Percentiles rank a stretch among this genome's conserved stretches.
phyloP scores from a whole-genome alignment of 192 early-diverging fungal species.

The Coemansia sp. region DNA sequence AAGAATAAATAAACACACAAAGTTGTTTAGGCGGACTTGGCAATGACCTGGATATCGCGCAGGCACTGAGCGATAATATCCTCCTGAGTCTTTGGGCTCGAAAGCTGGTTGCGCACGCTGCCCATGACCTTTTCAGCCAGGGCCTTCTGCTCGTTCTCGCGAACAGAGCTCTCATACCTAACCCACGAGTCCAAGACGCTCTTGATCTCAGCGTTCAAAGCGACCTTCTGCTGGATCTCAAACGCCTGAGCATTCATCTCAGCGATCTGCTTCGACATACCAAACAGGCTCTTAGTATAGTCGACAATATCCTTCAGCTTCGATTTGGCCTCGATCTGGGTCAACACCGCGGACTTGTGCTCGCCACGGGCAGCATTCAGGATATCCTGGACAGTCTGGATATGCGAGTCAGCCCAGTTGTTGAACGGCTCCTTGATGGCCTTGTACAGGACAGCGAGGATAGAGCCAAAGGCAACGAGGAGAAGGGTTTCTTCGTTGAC shows the following conservation, averaged over 20 bases:
- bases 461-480: constrained; percentile 75
- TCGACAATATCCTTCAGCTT: constrained; percentile 92
- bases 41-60: constrained; percentile 51
- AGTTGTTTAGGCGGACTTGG: constrained; percentile 33
- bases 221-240: constrained; percentile 89
- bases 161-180: constrained; percentile 89
- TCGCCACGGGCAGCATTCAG: constrained; percentile 82
- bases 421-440: constrained; percentile 79
- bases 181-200: constrained; percentile 93
- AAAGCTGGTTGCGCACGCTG: constrained; percentile 54
- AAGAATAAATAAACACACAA: neutral
- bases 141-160: constrained; percentile 91
- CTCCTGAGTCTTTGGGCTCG: constrained; percentile 52
- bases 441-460: constrained; percentile 76
- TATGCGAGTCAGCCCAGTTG: constrained; percentile 69
- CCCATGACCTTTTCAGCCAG: constrained; percentile 83
- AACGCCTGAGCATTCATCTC: constrained; percentile 92
- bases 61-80: constrained; percentile 55
- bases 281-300: constrained; percentile 90
- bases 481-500: constrained; percentile 92
- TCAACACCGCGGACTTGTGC: constrained; percentile 88
- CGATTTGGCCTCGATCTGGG: constrained; percentile 86
- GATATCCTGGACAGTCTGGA: constrained; percentile 77
- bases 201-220: constrained; percentile 81
- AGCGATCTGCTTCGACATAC: constrained; percentile 94